phyloP scores from a whole-genome alignment of 768 basidiomycete species.

The Phlebiopsis gigantea region DNA sequence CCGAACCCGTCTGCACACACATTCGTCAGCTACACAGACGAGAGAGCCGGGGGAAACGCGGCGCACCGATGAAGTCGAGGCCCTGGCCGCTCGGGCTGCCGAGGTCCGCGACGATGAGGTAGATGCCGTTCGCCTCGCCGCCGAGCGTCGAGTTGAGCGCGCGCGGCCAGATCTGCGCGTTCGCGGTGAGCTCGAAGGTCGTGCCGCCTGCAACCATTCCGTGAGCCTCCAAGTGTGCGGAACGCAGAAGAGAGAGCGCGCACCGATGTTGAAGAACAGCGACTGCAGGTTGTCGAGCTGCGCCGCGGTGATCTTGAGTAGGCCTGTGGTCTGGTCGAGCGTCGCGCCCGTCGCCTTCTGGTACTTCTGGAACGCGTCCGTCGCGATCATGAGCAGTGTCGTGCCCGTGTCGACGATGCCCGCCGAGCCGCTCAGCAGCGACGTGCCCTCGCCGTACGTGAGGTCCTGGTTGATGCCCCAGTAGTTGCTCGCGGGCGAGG shows the following conservation, averaged over 20 bases:
- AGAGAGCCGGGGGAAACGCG: background rate
- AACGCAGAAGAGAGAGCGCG: background rate
- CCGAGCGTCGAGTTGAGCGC: conserved; percentile 51
- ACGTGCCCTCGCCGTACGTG: conserved; percentile 27
- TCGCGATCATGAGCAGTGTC: conserved; percentile 50
- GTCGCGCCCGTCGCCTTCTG: conserved; percentile 47
- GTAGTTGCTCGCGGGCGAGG: conserved; percentile 42
- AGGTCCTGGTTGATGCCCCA: conserved; percentile 46
- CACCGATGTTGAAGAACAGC: conserved; percentile 46
- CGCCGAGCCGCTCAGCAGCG: conserved; percentile 30
- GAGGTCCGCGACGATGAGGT: conserved; percentile 51
- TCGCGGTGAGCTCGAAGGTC: conserved; percentile 54
- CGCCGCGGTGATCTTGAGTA: conserved; percentile 44
- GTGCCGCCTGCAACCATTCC: conserved; percentile 24
- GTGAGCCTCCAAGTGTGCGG: background rate
- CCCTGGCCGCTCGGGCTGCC: conserved; percentile 47
- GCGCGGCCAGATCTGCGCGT: conserved; percentile 70
- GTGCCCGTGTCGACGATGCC: conserved; percentile 54
- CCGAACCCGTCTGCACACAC: conserved; percentile 42
- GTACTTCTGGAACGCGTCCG: conserved; percentile 51
- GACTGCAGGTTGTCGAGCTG: conserved; percentile 47
- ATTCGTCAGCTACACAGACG: background rate
- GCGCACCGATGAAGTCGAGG: conserved; percentile 57
- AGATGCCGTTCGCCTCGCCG: conserved; percentile 45
- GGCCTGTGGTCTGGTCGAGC: conserved; percentile 49